Base-by-base conservation (phyloP, 805 yeast genomes). In the Hanseniaspora osmophila region DNA sequence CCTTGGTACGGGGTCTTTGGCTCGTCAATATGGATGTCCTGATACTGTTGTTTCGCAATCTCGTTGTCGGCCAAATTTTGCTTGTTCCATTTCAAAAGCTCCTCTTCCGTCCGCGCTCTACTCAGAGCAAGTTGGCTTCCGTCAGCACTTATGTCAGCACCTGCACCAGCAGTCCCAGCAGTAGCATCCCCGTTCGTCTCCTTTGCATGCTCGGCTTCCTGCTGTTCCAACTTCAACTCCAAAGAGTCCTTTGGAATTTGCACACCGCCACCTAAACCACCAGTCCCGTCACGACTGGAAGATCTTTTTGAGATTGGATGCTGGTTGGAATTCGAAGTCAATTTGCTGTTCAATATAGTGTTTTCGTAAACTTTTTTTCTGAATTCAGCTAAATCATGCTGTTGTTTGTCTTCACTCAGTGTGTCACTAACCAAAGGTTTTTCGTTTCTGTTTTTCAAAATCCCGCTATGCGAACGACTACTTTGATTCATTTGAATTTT, bases 1-100 rank as follows among this genome's bases (percentile, higher is more conserved):
- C 92, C 94, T 58, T 84, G 94, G 56, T 82, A 88, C 5, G 96
- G 96, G 1, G 96, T 88, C 67, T 88, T 88, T 18, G 96, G 96
- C 60, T 88, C 96, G 57, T 85, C 94, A 40, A 88, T 85, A 47
- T 59, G 62, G 40, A 68, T 60, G 47, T 68, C 69, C 43, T 65
- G 68, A 39, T 59, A 60, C 53, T 81, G 84, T 58, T 76, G 83
- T 57, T 87, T 94, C 3, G 84, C 73, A n/a, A 74, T 60, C 43
- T 72, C 73, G 47, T 70, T 70, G 44, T 73, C 74, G 44, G 71
- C 74, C 45, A 88, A 62, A 55, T 88, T 88, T 49, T 78, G 68
- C 52, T 84, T 88, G 58, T 88, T 94, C 96, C 96, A 88, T 57
- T 78, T 73, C 52, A 86, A 68, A 51, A 74, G 80, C 30, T 67